Evolutionary conservation across 495 filamentous ascomycete species (phyloP).

Genomic region (Talaromyces liani): DNA sequence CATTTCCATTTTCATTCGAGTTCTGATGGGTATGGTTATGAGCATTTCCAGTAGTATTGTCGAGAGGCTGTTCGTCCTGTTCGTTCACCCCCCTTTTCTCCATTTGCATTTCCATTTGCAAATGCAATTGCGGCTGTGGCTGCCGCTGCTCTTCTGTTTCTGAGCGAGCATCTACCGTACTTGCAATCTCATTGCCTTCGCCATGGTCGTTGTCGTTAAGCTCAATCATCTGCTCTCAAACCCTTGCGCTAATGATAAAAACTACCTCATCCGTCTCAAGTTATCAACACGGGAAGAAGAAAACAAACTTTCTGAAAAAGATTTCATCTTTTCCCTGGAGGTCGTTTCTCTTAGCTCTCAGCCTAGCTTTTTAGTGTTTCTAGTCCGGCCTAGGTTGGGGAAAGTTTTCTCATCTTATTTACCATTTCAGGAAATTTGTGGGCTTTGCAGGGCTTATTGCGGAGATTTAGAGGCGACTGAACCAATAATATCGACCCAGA

Average conservation of each 20-base stretch:
- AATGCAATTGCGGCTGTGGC: not conserved
- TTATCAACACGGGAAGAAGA: not conserved
- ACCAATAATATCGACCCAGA: no score
- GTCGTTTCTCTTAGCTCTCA: not conserved
- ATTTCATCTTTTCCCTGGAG: not conserved
- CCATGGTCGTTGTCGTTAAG: not conserved
- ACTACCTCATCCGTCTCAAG: no score
- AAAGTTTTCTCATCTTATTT: not conserved
- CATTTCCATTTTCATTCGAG: no score
- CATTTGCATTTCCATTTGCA: not conserved
- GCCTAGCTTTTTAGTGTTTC: not conserved
- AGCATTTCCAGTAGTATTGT: not conserved
- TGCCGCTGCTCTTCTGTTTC: not conserved
- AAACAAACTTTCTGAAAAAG: not conserved
- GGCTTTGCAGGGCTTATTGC: not conserved
- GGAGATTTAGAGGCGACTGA: not conserved
- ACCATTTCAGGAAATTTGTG: not conserved
- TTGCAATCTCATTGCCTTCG: not conserved
- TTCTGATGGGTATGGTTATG: not conserved
- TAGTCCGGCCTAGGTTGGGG: not conserved
- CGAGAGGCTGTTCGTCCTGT: not conserved
- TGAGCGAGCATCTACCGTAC: not conserved
- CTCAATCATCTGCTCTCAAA: not conserved
- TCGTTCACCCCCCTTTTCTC: not conserved
- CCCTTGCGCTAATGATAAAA: no score